phyloP scores from a whole-genome alignment of 768 basidiomycete species.

The Suillus subaureus region DNA sequence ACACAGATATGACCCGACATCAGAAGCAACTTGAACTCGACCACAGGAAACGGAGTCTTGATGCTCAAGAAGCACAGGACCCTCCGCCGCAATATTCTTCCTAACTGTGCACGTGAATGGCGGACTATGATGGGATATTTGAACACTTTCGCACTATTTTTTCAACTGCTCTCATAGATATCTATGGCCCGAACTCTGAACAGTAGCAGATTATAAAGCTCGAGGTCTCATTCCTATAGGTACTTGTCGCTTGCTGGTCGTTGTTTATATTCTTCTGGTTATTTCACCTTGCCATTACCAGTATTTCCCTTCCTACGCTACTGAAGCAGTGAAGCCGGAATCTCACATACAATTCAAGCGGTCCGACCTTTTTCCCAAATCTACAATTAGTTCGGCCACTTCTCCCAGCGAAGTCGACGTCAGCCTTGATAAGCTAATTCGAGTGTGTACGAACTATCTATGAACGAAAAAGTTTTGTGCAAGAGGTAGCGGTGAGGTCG shows the following conservation, averaged over 20 bases:
- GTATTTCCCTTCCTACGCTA: background rate
- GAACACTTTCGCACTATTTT: background rate
- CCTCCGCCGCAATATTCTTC: constrained; percentile 15
- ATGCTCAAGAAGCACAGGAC: constrained; percentile 12
- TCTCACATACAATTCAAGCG: background rate
- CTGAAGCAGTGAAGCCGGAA: background rate
- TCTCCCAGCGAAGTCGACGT: background rate
- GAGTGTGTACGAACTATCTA: background rate
- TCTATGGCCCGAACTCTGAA: background rate
- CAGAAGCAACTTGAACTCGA: constrained; percentile 15
- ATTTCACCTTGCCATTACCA: background rate
- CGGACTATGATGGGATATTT: background rate
- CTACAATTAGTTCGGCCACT: background rate
- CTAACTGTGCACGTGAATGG: background rate
- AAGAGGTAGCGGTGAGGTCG: too few relatives aligned
- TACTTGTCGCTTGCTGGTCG: background rate
- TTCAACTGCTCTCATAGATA: background rate
- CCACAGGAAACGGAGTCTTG: constrained; percentile 12
- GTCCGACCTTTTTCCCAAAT: background rate
- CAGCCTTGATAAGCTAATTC: background rate
- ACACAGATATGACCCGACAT: constrained; percentile 12
- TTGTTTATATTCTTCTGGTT: too few relatives aligned
- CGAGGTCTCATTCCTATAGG: background rate
- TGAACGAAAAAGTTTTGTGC: too few relatives aligned
- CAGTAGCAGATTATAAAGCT: background rate